These are phyloP conservation scores for Fraxinus greggii DNA, from an alignment of 305 asterid genomes.

Conservation along the genomic window DNA sequence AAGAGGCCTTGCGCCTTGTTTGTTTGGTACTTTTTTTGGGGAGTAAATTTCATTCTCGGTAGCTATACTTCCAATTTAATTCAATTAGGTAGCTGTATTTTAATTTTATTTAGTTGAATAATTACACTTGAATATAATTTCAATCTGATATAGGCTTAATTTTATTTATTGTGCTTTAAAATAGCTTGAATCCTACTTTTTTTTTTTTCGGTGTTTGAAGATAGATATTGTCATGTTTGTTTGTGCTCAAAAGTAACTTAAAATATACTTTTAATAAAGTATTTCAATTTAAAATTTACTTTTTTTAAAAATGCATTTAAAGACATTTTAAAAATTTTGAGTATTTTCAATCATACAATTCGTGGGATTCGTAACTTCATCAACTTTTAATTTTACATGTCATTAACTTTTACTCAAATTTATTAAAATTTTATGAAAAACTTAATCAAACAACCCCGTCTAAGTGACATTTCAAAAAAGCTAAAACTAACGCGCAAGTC, in stretches of 20 bases:
- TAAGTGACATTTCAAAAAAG: neutral
- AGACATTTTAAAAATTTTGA: neutral
- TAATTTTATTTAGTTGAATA: neutral
- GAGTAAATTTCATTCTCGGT: neutral
- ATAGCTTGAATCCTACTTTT: neutral
- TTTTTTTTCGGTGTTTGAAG: no score
- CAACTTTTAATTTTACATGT: no score
- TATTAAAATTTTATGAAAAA: no score
- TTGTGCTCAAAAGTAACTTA: neutral
- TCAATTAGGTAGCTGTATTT: neutral
- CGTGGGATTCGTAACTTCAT: no score
- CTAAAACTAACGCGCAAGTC: neutral
- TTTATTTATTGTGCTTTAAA: no score
- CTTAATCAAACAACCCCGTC: neutral
- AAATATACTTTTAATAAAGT: no score
- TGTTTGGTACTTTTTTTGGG: constrained; percentile 1
- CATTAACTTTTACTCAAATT: no score
- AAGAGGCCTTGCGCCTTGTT: neutral
- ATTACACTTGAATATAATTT: no score
- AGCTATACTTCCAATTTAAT: neutral
- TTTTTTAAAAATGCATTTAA: no score
- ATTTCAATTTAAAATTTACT: neutral
- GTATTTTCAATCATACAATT: no score
- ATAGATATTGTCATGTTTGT: neutral
- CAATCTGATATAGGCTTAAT: neutral